A percentile compares a stretch with the other conserved stretches of the same genome.
Evolutionary conservation across 164 flowering plant genomes (phyloP).

Genomic region (Nymphaea colorata): DNA sequence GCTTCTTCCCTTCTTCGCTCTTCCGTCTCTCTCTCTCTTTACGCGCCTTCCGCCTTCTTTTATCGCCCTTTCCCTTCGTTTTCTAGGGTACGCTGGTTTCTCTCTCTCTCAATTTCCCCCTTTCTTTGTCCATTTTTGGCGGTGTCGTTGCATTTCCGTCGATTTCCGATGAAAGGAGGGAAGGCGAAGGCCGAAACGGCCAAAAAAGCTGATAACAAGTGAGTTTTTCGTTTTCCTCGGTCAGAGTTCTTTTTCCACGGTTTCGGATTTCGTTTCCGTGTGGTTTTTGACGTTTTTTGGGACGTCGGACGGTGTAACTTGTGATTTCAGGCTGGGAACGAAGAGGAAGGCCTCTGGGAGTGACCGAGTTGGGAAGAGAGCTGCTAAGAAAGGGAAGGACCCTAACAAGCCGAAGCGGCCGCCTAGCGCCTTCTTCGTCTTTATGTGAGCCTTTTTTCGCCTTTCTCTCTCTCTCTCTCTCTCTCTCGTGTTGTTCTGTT

Average conservation of each 20-base stretch:
- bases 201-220: conserved; percentile 22
- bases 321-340: neutral
- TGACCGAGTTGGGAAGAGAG: conserved; percentile 18
- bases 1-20: conserved; percentile 1
- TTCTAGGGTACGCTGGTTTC: neutral
- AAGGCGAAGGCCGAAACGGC: conserved; percentile 18
- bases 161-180: conserved; percentile 17
- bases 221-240: conserved; percentile 7
- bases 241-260: neutral
- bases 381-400: conserved; percentile 39
- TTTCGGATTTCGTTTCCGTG: neutral
- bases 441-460: conserved; percentile 32
- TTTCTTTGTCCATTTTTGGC: conserved; percentile 7
- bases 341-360: conserved; percentile 11
- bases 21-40: neutral
- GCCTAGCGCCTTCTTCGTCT: conserved; percentile 79
- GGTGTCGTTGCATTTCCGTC: conserved; percentile 3
- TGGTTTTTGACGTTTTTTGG: neutral
- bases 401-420: conserved; percentile 94
- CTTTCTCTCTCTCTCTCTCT: too few relatives aligned
- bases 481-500: neutral
- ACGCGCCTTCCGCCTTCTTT: neutral
- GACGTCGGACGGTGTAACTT: neutral
- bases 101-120: neutral
- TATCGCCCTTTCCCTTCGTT: conserved; percentile 3